Evolutionary conservation across 164 flowering plant species (phyloP).

Genomic region (Vitis cinerea): DNA sequence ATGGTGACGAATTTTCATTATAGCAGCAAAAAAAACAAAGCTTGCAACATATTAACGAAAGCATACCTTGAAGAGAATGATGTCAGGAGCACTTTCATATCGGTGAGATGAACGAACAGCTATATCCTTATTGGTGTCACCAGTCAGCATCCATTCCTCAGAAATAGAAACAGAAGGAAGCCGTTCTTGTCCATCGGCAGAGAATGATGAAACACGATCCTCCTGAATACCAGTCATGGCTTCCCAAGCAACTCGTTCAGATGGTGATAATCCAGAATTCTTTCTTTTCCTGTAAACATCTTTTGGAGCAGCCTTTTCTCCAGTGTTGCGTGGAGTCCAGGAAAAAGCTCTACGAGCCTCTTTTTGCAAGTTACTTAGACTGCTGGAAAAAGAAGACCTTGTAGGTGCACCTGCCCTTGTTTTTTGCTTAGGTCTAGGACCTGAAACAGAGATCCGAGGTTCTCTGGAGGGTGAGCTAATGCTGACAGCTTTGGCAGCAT

Average conservation of each 20-base stretch:
- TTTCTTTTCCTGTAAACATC: conserved; percentile 87
- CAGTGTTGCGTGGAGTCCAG: conserved; percentile 83
- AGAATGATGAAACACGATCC: conserved; percentile 57
- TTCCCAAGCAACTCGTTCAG: conserved; percentile 90
- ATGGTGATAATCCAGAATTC: conserved; percentile 77
- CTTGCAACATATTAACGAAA: neutral
- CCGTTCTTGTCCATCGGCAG: conserved; percentile 85
- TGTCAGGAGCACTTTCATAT: conserved; percentile 94
- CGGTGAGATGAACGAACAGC: conserved; percentile 84
- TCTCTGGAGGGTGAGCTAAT: conserved; percentile 69
- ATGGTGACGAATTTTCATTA: no score
- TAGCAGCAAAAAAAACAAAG: no score
- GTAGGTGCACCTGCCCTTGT: conserved; percentile 52
- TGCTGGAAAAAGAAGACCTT: conserved; percentile 69
- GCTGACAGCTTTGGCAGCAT: conserved; percentile 89
- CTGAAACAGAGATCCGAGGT: conserved; percentile 58
- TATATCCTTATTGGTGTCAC: conserved; percentile 76
- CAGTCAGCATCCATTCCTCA: conserved; percentile 96
- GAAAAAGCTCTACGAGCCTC: conserved; percentile 98
- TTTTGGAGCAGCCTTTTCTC: conserved; percentile 68
- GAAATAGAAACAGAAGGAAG: conserved; percentile 81
- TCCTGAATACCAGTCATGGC: conserved; percentile 96
- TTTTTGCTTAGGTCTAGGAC: conserved; percentile 69
- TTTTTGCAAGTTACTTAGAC: conserved; percentile 86
- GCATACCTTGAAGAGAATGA: conserved; percentile 87